Conservation (phyloP, 768 basidiomycete genomes). For the Suillus clintonianus region DNA sequence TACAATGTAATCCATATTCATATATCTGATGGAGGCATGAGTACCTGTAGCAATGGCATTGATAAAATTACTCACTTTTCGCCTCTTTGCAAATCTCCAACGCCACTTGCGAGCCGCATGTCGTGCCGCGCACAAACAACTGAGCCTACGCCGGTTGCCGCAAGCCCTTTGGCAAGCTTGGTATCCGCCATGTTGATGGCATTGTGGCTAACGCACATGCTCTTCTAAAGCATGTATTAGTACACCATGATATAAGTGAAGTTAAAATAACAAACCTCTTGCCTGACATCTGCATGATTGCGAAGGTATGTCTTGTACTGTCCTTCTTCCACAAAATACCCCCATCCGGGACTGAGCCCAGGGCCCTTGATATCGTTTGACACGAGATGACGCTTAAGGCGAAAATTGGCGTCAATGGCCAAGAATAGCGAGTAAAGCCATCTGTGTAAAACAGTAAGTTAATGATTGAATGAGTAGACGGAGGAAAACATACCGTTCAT, state of each 20-base stretch:
- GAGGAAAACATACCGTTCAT: background rate
- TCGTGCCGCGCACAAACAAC: constrained; percentile 33
- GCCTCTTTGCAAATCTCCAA: constrained; percentile 26
- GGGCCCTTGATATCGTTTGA: constrained; percentile 16
- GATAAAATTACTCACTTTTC: constrained; percentile 12
- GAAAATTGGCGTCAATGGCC: constrained; percentile 29
- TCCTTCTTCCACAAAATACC: constrained; percentile 30
- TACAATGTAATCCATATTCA: constrained; percentile 40
- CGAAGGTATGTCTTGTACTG: constrained; percentile 26
- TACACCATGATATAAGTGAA: background rate
- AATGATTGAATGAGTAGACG: background rate
- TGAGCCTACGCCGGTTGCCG: constrained; percentile 28
- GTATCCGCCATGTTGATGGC: constrained; percentile 25
- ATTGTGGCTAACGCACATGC: constrained; percentile 30
- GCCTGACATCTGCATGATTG: constrained; percentile 9
- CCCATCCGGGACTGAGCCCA: constrained; percentile 18
- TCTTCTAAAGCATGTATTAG: constrained; percentile 21
- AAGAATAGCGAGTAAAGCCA: constrained; percentile 29
- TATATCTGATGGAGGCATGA: constrained; percentile 1
- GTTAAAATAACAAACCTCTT: constrained; percentile 19
- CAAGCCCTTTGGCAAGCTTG: constrained; percentile 20
- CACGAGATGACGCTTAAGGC: constrained; percentile 27
- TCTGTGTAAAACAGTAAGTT: constrained; percentile 11
- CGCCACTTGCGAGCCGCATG: constrained; percentile 25
- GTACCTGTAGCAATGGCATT: background rate